These are phyloP conservation scores for Citrus cavaleriei DNA, from an alignment of 345 rosid species.

Conservation along the genomic window DNA sequence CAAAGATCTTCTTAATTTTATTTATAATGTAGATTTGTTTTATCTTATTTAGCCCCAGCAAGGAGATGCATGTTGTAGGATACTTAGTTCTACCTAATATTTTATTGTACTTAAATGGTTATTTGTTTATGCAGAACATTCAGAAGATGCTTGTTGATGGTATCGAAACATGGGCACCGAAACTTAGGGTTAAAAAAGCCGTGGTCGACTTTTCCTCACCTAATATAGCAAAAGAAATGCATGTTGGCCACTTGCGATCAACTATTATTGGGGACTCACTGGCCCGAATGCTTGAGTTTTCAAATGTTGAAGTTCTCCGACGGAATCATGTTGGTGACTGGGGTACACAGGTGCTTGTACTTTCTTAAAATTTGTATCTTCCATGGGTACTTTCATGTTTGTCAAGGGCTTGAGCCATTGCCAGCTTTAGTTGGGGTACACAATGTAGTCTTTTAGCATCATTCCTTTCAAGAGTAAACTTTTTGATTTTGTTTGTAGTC, in stretches of 20 bases:
- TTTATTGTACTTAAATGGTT: background rate
- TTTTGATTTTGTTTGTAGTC: no score
- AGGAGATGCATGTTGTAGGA: background rate
- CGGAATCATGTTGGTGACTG: conserved; percentile 99
- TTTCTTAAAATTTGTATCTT: background rate
- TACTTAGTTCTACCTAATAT: no score
- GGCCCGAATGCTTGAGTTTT: conserved; percentile 92
- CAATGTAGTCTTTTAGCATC: background rate
- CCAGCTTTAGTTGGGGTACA: background rate
- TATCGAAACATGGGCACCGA: conserved; percentile 87
- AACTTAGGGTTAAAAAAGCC: conserved; percentile 56
- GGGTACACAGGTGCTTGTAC: conserved; percentile 90
- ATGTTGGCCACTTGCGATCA: conserved; percentile 95
- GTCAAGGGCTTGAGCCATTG: background rate
- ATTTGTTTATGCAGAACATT: conserved; percentile 50
- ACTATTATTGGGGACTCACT: conserved; percentile 95
- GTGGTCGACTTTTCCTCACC: conserved; percentile 99
- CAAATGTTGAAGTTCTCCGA: conserved; percentile 84
- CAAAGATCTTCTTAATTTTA: background rate
- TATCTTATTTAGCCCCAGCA: background rate
- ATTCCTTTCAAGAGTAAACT: background rate
- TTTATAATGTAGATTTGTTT: background rate
- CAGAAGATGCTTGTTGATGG: conserved; percentile 80
- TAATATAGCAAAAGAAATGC: conserved; percentile 99
- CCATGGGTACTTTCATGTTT: background rate